phyloP scores from a whole-genome alignment of 2,329 filamentous ascomycete genomes.

The Coniella lustricola region DNA sequence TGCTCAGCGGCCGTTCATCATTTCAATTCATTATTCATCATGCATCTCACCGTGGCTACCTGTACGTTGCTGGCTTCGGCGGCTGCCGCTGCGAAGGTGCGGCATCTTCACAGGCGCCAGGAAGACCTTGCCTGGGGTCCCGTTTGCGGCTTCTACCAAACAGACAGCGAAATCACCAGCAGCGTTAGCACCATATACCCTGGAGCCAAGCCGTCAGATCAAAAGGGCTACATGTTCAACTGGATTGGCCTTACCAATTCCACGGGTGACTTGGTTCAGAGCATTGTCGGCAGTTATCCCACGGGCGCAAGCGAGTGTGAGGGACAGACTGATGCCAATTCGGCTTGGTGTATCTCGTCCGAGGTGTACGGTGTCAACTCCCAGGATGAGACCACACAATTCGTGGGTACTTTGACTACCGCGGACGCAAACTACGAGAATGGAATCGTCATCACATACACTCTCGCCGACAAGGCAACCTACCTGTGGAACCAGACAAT shows the following conservation, averaged over 20 bases:
- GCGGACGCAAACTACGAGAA: conserved; percentile 19
- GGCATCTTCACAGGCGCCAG: conserved; percentile 15
- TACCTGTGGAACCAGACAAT: conserved; percentile 21
- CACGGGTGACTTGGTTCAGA: conserved; percentile 21
- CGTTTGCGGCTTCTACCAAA: conserved; percentile 18
- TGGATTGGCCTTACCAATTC: conserved; percentile 23
- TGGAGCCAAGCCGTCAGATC: conserved; percentile 20
- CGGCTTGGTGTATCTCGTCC: conserved; percentile 22
- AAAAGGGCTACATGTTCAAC: conserved; percentile 21
- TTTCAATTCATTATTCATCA: no score
- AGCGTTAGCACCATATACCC: conserved; percentile 22
- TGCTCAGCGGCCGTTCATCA: no score
- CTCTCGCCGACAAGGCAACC: conserved; percentile 18
- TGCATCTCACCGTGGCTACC: conserved; percentile 3
- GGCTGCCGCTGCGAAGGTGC: conserved; percentile 4
- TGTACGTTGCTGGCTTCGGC: conserved; percentile 8
- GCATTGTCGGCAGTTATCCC: conserved; percentile 18
- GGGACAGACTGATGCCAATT: conserved; percentile 17
- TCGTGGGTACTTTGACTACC: conserved; percentile 19
- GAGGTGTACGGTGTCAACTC: conserved; percentile 21
- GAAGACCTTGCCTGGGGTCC: conserved; percentile 19
- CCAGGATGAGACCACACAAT: conserved; percentile 16
- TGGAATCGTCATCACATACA: conserved; percentile 23
- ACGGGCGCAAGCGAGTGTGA: conserved; percentile 20
- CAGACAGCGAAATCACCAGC: conserved; percentile 19